Conservation (phyloP, 106 monocot genomes). For the Triglochin maritima region DNA sequence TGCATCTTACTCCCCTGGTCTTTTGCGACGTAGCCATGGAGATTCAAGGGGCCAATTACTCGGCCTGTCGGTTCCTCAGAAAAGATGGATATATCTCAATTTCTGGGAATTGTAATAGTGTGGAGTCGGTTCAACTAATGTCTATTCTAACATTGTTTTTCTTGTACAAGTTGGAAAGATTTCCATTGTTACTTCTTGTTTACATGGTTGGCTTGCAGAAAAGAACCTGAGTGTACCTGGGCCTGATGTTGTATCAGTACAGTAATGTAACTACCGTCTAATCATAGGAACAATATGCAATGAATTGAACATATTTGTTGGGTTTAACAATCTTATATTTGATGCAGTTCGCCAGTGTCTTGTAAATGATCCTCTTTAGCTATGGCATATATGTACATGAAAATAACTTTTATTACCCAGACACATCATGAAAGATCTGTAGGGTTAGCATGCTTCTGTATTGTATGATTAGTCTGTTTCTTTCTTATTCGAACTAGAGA, state of each 20-base stretch:
- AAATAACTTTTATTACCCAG: too few relatives aligned
- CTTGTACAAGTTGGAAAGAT: neutral
- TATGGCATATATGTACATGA: too few relatives aligned
- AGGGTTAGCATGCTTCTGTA: too few relatives aligned
- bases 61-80: neutral
- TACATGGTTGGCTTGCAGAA: neutral
- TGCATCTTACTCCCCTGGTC: neutral
- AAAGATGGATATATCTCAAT: neutral
- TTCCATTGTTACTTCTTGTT: neutral
- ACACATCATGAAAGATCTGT: too few relatives aligned
- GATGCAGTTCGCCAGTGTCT: too few relatives aligned
- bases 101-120: neutral
- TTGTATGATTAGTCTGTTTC: too few relatives aligned
- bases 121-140: neutral
- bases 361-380: too few relatives aligned
- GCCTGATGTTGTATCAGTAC: neutral
- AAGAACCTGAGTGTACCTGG: slow-evolving; percentile 1
- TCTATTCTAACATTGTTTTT: slow-evolving; percentile 4
- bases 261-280: slow-evolving; percentile 1
- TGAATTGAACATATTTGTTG: too few relatives aligned
- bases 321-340: too few relatives aligned
- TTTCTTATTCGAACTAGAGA: too few relatives aligned
- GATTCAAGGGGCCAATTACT: neutral
- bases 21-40: neutral
- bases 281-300: neutral